Conservation (phyloP, 1,284 basidiomycete genomes). For the Flammula alnicola region DNA sequence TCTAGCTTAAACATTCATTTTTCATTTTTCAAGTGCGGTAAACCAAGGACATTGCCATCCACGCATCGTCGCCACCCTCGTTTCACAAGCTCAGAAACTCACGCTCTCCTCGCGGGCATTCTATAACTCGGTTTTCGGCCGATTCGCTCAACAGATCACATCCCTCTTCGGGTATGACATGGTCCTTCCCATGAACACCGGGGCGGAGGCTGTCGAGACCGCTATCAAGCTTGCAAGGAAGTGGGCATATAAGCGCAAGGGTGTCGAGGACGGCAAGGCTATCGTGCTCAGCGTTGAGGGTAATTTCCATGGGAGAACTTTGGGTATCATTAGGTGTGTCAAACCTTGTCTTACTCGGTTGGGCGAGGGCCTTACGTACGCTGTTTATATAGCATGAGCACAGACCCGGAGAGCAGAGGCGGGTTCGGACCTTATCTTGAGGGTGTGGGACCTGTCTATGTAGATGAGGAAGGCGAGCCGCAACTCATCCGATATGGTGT, state of each 20-base stretch:
- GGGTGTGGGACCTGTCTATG: constrained; percentile 81
- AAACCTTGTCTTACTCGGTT: constrained; percentile 3
- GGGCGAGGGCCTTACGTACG: constrained; percentile 17
- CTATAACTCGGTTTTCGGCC: constrained; percentile 92
- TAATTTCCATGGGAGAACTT: constrained; percentile 96
- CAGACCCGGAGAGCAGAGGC: constrained; percentile 87
- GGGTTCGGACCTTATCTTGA: constrained; percentile 93
- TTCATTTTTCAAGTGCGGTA: constrained; percentile 62
- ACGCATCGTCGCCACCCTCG: constrained; percentile 80
- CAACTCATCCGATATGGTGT: constrained; percentile 82
- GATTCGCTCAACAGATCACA: constrained; percentile 88
- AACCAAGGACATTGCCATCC: constrained; percentile 99
- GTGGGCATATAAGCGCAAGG: constrained; percentile 92
- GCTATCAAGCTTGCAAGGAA: constrained; percentile 85
- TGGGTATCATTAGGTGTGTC: constrained; percentile 82
- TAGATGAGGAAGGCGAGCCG: constrained; percentile 52
- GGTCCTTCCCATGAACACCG: constrained; percentile 99
- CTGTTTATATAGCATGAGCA: constrained; percentile 80
- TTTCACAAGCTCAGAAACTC: constrained; percentile 87
- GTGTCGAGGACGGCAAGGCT: constrained; percentile 82
- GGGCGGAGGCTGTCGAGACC: constrained; percentile 97
- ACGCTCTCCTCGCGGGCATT: constrained; percentile 96
- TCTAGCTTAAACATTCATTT: constrained; percentile 26
- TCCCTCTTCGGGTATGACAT: constrained; percentile 89
- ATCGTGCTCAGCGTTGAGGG: constrained; percentile 87